Percentiles rank a stretch among this genome's conserved stretches.
Conservation (phyloP, 805 yeast genomes). For the Wickerhamiella sorbophila region DNA sequence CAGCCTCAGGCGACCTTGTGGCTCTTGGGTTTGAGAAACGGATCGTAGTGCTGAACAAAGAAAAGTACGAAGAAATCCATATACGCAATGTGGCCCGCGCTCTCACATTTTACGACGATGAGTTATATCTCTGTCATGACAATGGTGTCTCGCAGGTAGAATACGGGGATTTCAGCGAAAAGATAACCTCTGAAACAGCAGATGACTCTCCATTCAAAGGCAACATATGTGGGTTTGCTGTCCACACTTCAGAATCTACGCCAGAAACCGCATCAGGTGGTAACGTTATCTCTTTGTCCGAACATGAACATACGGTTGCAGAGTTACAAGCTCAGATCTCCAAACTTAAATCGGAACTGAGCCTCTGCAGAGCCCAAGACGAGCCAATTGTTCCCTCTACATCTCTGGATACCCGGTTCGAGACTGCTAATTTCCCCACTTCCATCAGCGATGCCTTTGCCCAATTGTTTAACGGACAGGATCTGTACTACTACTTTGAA, state of each 20-base stretch:
- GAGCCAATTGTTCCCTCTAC: not conserved
- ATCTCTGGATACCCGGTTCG: no score
- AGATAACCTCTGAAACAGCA: not conserved
- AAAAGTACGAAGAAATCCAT: not conserved
- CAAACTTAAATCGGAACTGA: not conserved
- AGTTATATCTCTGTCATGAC: not conserved
- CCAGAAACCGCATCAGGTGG: not conserved
- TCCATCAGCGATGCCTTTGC: conserved; percentile 1
- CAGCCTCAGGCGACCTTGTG: not conserved
- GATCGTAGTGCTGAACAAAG: not conserved
- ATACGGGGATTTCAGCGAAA: not conserved
- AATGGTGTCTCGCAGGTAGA: not conserved
- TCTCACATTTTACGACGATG: not conserved
- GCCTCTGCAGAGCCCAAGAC: not conserved
- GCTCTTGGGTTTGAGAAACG: not conserved
- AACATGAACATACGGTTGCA: not conserved
- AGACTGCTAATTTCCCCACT: no score
- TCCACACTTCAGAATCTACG: no score
- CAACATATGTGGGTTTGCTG: no score
- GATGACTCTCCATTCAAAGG: not conserved
- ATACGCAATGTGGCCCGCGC: not conserved
- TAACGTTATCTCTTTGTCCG: not conserved
- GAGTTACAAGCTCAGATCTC: not conserved
- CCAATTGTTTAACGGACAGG: conserved; percentile 3
- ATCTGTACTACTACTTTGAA: not conserved